Conservation (phyloP, 2,329 filamentous ascomycete genomes). For the Monosporascus cannonballus region DNA sequence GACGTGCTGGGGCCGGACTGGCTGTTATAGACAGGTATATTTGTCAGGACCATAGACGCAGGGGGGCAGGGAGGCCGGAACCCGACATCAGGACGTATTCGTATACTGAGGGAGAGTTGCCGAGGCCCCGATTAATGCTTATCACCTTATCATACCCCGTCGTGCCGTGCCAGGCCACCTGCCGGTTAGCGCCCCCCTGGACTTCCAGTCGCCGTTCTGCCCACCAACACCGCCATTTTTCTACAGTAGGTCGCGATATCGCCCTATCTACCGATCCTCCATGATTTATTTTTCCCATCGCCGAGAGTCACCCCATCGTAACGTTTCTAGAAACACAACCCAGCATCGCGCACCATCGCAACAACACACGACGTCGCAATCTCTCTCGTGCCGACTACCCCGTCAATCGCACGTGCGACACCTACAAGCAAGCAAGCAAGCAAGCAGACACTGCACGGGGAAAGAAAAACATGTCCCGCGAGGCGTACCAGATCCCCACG, state of each 20-base stretch:
- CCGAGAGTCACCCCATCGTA: too few species aligned
- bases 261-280: not conserved
- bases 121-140: too few species aligned
- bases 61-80: too few species aligned
- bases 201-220: not conserved
- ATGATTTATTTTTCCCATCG: not conserved
- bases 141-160: too few species aligned
- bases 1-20: not conserved
- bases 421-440: not conserved
- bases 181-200: too few species aligned
- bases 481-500: slow-evolving; percentile 71
- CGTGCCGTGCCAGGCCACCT: too few species aligned
- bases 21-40: not conserved
- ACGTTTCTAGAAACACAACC: too few species aligned
- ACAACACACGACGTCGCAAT: too few species aligned
- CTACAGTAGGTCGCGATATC: not conserved
- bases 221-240: not conserved
- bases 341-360: too few species aligned
- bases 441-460: not conserved
- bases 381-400: not conserved
- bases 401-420: not conserved
- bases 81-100: too few species aligned
- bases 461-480: slow-evolving; percentile 53
- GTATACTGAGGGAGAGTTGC: too few species aligned
- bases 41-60: too few species aligned